phyloP scores from a whole-genome alignment of 1,284 basidiomycete species.

The Salmacisia buchloeana region DNA sequence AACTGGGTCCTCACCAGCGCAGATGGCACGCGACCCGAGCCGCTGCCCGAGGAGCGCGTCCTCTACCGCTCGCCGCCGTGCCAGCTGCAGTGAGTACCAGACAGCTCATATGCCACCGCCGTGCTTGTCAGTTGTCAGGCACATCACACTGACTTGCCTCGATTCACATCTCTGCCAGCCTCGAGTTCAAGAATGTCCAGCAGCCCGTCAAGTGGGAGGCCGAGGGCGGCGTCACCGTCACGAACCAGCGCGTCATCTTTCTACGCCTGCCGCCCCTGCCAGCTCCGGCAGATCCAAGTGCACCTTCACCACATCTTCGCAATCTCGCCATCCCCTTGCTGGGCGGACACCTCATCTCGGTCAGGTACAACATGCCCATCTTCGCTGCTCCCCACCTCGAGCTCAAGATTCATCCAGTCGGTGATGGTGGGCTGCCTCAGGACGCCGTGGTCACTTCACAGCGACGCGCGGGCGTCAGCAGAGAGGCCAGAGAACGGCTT shows the following conservation, averaged over 20 bases:
- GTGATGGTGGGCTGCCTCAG: constrained; percentile 33
- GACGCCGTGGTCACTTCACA: constrained; percentile 8
- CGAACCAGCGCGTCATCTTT: constrained; percentile 34
- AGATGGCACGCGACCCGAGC: constrained; percentile 25
- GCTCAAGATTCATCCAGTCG: constrained; percentile 29
- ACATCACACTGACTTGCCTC: neutral
- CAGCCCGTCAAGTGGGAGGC: constrained; percentile 22
- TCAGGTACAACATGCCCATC: constrained; percentile 35
- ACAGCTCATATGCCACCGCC: neutral
- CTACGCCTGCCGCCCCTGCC: constrained; percentile 21
- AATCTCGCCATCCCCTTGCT: constrained; percentile 28
- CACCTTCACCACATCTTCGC: constrained; percentile 11
- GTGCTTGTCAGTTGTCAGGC: neutral
- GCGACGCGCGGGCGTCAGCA: neutral
- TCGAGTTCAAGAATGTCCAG: constrained; percentile 17
- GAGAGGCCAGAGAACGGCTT: constrained; percentile 15
- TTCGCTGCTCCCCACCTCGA: constrained; percentile 35
- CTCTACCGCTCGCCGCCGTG: constrained; percentile 22
- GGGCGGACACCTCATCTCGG: constrained; percentile 25
- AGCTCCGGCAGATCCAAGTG: constrained; percentile 5
- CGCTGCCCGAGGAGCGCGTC: constrained; percentile 31
- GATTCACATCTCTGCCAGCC: neutral
- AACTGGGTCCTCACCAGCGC: constrained; percentile 39
- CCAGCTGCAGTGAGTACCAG: constrained; percentile 12
- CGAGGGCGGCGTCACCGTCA: constrained; percentile 27